Conservation (phyloP, 305 asterid species). For the Fraxinus xanthoxyloides region DNA sequence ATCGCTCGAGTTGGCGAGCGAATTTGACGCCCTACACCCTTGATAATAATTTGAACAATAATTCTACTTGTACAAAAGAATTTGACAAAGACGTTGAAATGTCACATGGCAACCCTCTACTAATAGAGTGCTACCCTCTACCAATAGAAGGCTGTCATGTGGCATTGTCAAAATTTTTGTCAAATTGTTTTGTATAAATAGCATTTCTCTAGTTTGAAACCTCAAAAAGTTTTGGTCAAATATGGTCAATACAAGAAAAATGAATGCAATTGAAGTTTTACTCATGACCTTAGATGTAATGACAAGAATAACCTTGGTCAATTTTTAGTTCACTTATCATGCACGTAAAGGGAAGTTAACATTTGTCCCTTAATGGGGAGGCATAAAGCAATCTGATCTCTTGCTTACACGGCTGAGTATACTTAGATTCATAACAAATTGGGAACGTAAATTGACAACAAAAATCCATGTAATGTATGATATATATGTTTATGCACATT, state of each 20-base stretch:
- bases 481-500: background rate
- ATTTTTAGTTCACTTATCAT: slow-evolving; percentile 44
- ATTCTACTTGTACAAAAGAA: no score
- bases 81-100: no score
- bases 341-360: slow-evolving; percentile 52
- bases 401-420: slow-evolving; percentile 58
- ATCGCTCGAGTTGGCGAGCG: no score
- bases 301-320: slow-evolving; percentile 18
- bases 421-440: background rate
- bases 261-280: slow-evolving; percentile 27
- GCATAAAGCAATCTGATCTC: slow-evolving; percentile 57
- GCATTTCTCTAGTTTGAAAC: background rate
- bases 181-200: no score
- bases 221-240: background rate
- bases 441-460: background rate
- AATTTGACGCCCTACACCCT: no score
- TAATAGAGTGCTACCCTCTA: no score
- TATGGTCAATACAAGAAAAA: slow-evolving; percentile 4
- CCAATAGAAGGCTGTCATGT: no score
- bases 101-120: no score
- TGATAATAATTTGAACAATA: no score
- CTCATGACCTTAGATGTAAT: slow-evolving; percentile 14
- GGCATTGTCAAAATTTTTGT: no score
- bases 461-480: background rate
- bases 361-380: slow-evolving; percentile 52